Evolutionary conservation across 1,284 basidiomycete species (phyloP).

Genomic region (Salmacisia buchloeana): DNA sequence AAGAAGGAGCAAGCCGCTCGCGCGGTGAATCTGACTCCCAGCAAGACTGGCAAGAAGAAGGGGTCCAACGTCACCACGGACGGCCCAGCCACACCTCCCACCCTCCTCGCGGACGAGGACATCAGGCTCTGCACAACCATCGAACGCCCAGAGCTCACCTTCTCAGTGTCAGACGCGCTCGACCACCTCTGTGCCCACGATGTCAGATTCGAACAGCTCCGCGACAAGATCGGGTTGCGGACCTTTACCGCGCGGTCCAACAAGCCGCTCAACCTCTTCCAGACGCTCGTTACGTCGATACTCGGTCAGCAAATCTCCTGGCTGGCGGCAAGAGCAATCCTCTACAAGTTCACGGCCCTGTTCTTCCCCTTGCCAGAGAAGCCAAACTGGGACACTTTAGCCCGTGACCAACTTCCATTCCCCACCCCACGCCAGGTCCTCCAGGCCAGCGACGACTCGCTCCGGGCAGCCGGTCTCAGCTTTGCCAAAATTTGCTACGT

Average conservation of each 20-base stretch:
- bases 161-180: background rate
- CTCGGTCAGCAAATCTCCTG: conserved; percentile 85
- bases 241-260: conserved; percentile 48
- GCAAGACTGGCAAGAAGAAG: background rate
- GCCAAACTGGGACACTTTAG: conserved; percentile 34
- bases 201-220: conserved; percentile 3
- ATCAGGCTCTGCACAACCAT: background rate
- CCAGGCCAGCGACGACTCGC: conserved; percentile 26
- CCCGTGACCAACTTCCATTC: conserved; percentile 41
- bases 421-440: conserved; percentile 40
- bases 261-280: conserved; percentile 54
- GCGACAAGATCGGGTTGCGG: background rate
- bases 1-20: conserved; percentile 1
- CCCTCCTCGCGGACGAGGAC: background rate
- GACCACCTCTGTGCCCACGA: background rate
- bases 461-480: conserved; percentile 42
- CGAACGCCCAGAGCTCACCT: background rate
- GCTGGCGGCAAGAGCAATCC: conserved; percentile 78
- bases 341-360: conserved; percentile 66
- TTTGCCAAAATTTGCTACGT: conserved; percentile 44
- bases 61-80: too few species aligned
- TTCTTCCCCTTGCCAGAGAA: conserved; percentile 36
- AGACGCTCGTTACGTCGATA: conserved; percentile 62
- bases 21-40: background rate
- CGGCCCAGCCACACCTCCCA: too few species aligned